These are phyloP conservation scores for Blastobotrys elegans DNA, from an alignment of 1,139 yeast genomes.

Conservation along the genomic window DNA sequence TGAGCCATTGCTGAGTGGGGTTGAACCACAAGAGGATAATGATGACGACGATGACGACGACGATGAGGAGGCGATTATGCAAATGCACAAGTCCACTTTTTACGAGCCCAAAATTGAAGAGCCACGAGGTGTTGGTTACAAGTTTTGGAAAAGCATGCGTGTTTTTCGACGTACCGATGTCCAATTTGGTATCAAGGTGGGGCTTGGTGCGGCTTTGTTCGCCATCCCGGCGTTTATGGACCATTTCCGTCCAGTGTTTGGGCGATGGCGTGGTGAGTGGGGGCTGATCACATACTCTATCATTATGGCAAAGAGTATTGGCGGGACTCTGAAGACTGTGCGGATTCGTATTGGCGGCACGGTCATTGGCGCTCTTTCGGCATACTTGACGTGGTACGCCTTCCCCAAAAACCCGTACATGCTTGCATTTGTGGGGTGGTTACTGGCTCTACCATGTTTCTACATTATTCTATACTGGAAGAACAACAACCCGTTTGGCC, in stretches of 20 bases:
- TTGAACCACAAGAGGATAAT: slow-evolving; percentile 7
- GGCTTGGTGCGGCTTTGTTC: slow-evolving; percentile 65
- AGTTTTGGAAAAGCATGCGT: slow-evolving; percentile 43
- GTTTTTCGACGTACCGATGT: slow-evolving; percentile 57
- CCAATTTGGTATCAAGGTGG: slow-evolving; percentile 75
- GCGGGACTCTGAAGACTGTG: slow-evolving; percentile 78
- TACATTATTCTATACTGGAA: slow-evolving; percentile 65
- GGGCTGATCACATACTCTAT: slow-evolving; percentile 73
- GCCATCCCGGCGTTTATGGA: slow-evolving; percentile 67
- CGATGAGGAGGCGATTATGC: slow-evolving; percentile 2
- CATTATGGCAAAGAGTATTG: slow-evolving; percentile 82
- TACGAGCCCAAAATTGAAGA: background rate
- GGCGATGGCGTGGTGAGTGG: slow-evolving; percentile 80
- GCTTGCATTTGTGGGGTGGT: slow-evolving; percentile 53
- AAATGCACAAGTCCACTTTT: slow-evolving; percentile 2
- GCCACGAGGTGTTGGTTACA: slow-evolving; percentile 7
- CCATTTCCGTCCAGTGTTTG: slow-evolving; percentile 48
- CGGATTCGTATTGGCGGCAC: slow-evolving; percentile 77
- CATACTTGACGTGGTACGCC: slow-evolving; percentile 53
- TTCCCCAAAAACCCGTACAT: slow-evolving; percentile 55
- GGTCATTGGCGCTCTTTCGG: slow-evolving; percentile 60
- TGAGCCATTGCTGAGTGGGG: background rate
- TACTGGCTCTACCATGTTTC: slow-evolving; percentile 61
- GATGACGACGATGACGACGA: background rate
- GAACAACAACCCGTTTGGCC: slow-evolving; percentile 40